Evolutionary conservation across 148 eudicot species (phyloP).

Genomic region (Chenopodium suecicum): DNA sequence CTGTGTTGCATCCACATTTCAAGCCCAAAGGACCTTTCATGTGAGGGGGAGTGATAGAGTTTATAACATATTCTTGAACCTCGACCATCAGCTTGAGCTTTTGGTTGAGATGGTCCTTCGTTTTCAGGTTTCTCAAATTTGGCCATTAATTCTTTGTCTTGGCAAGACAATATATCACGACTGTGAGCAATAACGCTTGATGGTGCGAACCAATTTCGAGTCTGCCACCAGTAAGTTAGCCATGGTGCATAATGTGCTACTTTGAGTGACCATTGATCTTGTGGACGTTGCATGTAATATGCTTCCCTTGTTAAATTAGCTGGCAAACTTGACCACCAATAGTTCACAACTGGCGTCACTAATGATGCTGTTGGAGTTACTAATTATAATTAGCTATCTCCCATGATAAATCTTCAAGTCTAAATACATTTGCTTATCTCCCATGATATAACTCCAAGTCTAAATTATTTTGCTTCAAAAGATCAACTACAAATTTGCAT

Average conservation of each 20-base stretch:
- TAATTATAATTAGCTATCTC: too few relatives aligned
- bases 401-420: too few relatives aligned
- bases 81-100: too few relatives aligned
- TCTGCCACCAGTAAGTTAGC: conserved; percentile 77
- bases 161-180: conserved; percentile 33
- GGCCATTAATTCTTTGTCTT: conserved; percentile 36
- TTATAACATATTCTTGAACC: too few relatives aligned
- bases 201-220: conserved; percentile 64
- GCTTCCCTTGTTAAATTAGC: conserved; percentile 48
- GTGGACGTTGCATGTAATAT: conserved; percentile 41
- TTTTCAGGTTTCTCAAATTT: conserved; percentile 9
- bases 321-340: conserved; percentile 73
- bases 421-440: too few relatives aligned
- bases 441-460: too few relatives aligned
- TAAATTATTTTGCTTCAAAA: too few relatives aligned
- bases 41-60: too few relatives aligned
- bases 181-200: conserved; percentile 32
- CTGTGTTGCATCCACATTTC: too few relatives aligned
- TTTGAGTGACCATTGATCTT: conserved; percentile 61
- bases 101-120: too few relatives aligned
- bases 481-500: too few relatives aligned
- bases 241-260: conserved; percentile 62
- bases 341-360: conserved; percentile 58
- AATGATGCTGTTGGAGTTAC: conserved; percentile 32
- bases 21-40: too few relatives aligned